Evolutionary conservation across 1,284 basidiomycete species (phyloP).

Genomic region (Heterobasidion occidentale): DNA sequence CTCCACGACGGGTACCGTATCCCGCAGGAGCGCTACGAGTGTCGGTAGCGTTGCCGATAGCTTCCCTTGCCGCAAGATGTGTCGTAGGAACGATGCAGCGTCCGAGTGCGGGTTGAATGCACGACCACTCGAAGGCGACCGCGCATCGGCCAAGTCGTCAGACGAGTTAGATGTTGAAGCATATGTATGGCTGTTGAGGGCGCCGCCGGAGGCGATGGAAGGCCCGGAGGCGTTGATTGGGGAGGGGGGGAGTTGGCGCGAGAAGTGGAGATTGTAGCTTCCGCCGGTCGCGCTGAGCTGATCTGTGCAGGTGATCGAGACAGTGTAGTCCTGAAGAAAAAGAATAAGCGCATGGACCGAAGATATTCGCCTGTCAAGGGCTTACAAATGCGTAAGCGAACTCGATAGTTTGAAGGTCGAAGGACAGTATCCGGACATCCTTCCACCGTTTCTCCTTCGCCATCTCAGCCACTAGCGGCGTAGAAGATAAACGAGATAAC

Average conservation of each 20-base stretch:
- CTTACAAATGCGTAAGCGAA: slow-evolving; percentile 65
- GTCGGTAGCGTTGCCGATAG: slow-evolving; percentile 55
- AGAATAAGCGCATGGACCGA: background rate
- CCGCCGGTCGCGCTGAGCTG: slow-evolving; percentile 57
- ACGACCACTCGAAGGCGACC: slow-evolving; percentile 3
- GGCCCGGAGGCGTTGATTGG: background rate
- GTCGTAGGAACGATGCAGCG: slow-evolving; percentile 61
- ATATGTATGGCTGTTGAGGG: background rate
- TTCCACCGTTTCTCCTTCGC: slow-evolving; percentile 60
- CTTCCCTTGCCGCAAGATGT: slow-evolving; percentile 54
- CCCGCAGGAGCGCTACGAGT: slow-evolving; percentile 58
- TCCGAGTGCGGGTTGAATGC: slow-evolving; percentile 63
- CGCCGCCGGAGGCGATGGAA: background rate
- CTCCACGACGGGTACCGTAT: slow-evolving; percentile 66
- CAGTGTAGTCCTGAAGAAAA: slow-evolving; percentile 51
- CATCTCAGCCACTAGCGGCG: slow-evolving; percentile 69
- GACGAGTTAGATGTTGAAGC: background rate
- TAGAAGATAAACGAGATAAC: slow-evolving; percentile 1
- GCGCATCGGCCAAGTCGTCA: slow-evolving; percentile 8
- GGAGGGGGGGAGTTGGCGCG: slow-evolving; percentile 31
- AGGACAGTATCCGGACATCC: slow-evolving; percentile 74
- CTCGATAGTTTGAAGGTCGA: slow-evolving; percentile 85
- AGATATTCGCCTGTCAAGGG: background rate
- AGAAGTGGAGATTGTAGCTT: slow-evolving; percentile 67
- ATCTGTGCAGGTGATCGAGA: slow-evolving; percentile 68